Percentiles rank a stretch among this genome's conserved stretches.
Conservation (phyloP, 306 rosid species). For the Dryas drummondii region DNA sequence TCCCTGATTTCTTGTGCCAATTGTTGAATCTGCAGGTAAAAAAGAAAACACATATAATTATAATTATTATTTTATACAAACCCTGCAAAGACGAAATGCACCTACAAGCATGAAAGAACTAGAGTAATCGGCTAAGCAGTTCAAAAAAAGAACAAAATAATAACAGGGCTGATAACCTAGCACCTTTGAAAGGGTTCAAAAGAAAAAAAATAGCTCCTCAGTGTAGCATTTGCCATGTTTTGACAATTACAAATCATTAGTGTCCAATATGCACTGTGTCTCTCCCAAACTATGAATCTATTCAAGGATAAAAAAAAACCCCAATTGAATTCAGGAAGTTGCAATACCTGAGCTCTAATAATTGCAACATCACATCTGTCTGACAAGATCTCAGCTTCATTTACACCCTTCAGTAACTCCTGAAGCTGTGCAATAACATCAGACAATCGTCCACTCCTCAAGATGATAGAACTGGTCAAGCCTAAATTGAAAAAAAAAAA, state of each 20-base stretch:
- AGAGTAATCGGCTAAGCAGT: neutral
- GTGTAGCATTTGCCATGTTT: neutral
- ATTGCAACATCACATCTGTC: conserved; percentile 44
- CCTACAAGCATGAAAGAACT: neutral
- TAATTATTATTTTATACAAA: neutral
- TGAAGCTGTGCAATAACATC: conserved; percentile 68
- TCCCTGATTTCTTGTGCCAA: conserved; percentile 76
- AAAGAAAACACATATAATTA: conserved; percentile 11
- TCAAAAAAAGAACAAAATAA: neutral
- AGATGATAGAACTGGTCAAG: conserved; percentile 68
- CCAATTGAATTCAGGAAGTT: neutral
- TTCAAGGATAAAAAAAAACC: neutral
- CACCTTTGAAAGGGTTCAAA: neutral
- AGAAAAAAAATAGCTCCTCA: neutral
- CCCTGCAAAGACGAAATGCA: neutral
- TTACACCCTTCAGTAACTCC: conserved; percentile 56
- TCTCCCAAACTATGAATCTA: neutral
- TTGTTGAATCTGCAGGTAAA: conserved; percentile 59
- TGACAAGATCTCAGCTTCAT: conserved; percentile 52
- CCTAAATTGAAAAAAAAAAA: conserved; percentile 38
- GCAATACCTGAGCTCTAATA: conserved; percentile 66
- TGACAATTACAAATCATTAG: neutral
- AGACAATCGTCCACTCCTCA: conserved; percentile 62
- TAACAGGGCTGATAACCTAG: neutral
- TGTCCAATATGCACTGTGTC: neutral